Percentiles rank a stretch among this genome's conserved stretches.
phyloP scores from a whole-genome alignment of 495 filamentous ascomycete genomes.

The Peziza echinospora region DNA sequence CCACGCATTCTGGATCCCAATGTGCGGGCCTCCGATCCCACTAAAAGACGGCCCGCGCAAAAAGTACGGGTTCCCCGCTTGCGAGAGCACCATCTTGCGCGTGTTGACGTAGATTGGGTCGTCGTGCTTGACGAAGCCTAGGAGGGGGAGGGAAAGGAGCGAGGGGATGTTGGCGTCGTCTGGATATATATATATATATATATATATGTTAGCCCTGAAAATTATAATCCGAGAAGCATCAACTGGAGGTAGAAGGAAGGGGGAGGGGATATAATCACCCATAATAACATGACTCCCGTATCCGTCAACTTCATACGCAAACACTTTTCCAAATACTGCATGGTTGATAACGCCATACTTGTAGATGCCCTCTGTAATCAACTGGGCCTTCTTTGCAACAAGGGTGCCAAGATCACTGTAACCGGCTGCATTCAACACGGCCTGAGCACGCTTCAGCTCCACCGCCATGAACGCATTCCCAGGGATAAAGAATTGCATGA shows the following conservation, averaged over 20 bases:
- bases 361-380: conserved; percentile 56
- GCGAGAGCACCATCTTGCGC: conserved; percentile 66
- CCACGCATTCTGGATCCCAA: conserved; percentile 83
- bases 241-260: conserved; percentile 70
- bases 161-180: conserved; percentile 95
- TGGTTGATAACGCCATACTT: conserved; percentile 80
- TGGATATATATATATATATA: no score
- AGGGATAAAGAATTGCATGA: conserved; percentile 85
- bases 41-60: conserved; percentile 56
- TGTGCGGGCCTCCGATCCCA: conserved; percentile 65
- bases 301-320: conserved; percentile 91
- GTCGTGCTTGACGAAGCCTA: conserved; percentile 52
- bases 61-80: conserved; percentile 71
- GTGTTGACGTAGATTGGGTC: conserved; percentile 74
- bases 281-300: conserved; percentile 81
- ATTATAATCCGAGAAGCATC: no score
- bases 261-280: conserved; percentile 95
- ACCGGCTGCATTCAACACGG: conserved; percentile 30
- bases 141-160: conserved; percentile 60
- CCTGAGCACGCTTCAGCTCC: conserved; percentile 57
- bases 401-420: conserved; percentile 28
- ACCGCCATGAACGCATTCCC: conserved; percentile 92
- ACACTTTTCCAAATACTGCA: conserved; percentile 65
- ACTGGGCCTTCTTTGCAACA: conserved; percentile 40
- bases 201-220: no score